Conservation (phyloP, 441 rosid genomes). For the Brassica hybrid region DNA sequence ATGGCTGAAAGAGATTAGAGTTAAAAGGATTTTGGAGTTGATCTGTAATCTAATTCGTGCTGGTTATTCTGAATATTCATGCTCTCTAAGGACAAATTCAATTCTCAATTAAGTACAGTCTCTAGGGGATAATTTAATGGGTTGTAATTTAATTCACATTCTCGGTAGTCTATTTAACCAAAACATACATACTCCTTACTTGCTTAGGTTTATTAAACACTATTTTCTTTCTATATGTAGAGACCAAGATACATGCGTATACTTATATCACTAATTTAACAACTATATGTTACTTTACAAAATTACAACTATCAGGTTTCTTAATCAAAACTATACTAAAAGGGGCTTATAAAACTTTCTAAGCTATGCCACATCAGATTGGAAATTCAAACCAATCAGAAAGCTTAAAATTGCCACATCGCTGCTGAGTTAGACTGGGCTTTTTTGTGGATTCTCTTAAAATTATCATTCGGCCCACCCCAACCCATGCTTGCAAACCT, state of each 20-base stretch:
- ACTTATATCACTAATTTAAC: neutral
- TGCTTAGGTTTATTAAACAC: neutral
- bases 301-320: neutral
- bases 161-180: too few relatives aligned
- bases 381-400: too few relatives aligned
- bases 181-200: too few relatives aligned
- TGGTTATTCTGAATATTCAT: neutral
- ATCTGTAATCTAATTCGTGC: neutral
- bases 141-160: neutral
- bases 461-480: too few relatives aligned
- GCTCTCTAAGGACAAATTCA: too few relatives aligned
- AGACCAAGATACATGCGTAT: neutral
- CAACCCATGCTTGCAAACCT: too few relatives aligned
- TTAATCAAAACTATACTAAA: neutral
- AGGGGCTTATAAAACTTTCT: too few relatives aligned
- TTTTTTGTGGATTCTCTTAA: too few relatives aligned
- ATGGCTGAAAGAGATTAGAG: neutral
- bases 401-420: too few relatives aligned
- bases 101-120: too few relatives aligned
- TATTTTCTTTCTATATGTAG: neutral
- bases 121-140: neutral
- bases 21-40: neutral
- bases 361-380: too few relatives aligned
- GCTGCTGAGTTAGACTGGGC: too few relatives aligned
- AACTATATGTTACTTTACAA: neutral